Evolutionary conservation across 129 eudicot species (phyloP), one percentile per base, ranked within the genome.

Genomic region (Escallonia rubra): DNA sequence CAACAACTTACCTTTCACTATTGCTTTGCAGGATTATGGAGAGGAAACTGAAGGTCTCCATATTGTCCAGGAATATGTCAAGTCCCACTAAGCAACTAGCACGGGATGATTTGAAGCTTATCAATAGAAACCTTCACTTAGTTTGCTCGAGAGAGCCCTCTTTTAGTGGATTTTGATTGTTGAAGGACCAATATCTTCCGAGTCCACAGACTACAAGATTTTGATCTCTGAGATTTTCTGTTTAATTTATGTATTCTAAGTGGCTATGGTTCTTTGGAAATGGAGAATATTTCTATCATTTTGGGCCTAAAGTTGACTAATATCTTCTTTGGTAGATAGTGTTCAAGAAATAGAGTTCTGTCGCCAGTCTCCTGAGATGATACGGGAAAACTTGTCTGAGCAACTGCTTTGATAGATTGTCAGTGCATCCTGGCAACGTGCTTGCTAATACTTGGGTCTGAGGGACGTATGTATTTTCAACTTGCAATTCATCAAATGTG

Each of bases 1-100:
- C 34, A 23, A 23, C 34, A 23, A 23, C 34, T 51, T 10, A 16
- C 42, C 5, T 0, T 43, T 40, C n/a, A 10, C 8, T 34, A 6
- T 38, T 39, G 45, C 41, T 51, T 38, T 65, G 51, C 71, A 90
- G 97, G 97, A 91, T 76, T 91, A 61, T 66, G 97, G 97, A 1
- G 97, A 91, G 87, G 96, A 87, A 61, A 76, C 80, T 6, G 97
- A 91, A 79, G 97, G 93, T 47, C 96, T 91, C 52, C 84, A 91
- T 68, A 85, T 91, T 4, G 96, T 91, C 58, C 97, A 83, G 75
- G 88, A 88, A 69, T 82, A 91, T 50, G 83, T 87, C 57, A 87
- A 91, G 75, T 81, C 93, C 70, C 81, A 87, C 87, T 87, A 72
- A 90, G 61, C n/a, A 12, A 51, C 14, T 58, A 50, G 71, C 54